Percentiles rank a stretch among this genome's conserved stretches.
Evolutionary conservation across 306 rosid genomes (phyloP).

Genomic region (Myrica gale): DNA sequence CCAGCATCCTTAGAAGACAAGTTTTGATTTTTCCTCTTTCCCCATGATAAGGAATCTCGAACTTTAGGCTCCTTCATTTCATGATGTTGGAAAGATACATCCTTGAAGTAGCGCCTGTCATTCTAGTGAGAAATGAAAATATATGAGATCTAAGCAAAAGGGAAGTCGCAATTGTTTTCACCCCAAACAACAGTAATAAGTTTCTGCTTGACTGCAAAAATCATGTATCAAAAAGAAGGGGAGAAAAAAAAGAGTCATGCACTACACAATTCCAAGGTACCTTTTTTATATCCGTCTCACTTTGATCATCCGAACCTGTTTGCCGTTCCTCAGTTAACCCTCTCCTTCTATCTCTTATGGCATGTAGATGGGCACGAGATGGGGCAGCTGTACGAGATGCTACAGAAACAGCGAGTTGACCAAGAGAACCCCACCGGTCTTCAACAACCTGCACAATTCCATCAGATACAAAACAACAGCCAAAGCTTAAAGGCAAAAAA

Average conservation of each 20-base stretch:
- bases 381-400: constrained; percentile 73
- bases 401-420: constrained; percentile 67
- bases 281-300: constrained; percentile 47
- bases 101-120: constrained; percentile 54
- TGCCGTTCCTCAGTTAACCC: constrained; percentile 47
- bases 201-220: too few species aligned
- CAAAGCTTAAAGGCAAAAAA: not conserved
- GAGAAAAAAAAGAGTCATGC: too few species aligned
- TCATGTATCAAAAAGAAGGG: too few species aligned
- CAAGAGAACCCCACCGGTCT: constrained; percentile 90
- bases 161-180: not conserved
- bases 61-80: constrained; percentile 76
- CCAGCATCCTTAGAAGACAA: constrained; percentile 45
- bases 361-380: constrained; percentile 79
- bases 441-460: constrained; percentile 59
- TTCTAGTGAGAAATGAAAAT: constrained; percentile 23
- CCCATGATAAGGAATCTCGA: constrained; percentile 75
- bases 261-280: constrained; percentile 36
- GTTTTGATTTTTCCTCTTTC: constrained; percentile 50
- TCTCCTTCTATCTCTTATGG: constrained; percentile 68
- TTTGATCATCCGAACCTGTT: constrained; percentile 38
- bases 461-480: not conserved
- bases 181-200: too few species aligned
- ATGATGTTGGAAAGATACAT: constrained; percentile 48
- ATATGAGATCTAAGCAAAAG: constrained; percentile 11